Base-by-base conservation (phyloP, 1,284 basidiomycete species). In the Ceratobasidium theobromae region DNA sequence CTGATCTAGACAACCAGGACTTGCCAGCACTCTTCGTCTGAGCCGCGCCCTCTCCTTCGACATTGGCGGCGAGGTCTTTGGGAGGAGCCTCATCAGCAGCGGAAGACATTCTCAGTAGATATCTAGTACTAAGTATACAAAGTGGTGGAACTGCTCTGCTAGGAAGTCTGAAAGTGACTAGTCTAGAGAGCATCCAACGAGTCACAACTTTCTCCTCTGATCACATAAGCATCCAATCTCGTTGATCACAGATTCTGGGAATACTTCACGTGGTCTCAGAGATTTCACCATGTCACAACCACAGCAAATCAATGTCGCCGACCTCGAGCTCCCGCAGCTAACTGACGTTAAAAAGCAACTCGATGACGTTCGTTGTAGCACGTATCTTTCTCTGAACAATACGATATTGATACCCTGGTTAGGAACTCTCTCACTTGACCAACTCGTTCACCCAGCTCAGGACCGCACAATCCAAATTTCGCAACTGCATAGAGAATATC, bases 351-450 rank as follows among this genome's bases (percentile, higher is more conserved):
- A 89, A 71, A 85, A 87, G 70, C 94, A 96, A 76, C 82, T 97
- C 1, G 94, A 97, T 74, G 91, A 95, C 77, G 94, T 92, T 65
- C 65, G 79, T 71, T 0, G 16, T 4, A 4, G 11, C 27, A 21
- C 40, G 28, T 9, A 0, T 30, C 18, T 16, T 14, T 18, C 6
- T 38, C 28, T 33, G 62, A 28, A 30, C 51, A 18, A 40, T 30
- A 25, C 16, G 32, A 14, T 9, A 45, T 40, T 6, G 54, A 4
- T 43, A n/a, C 43, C 27, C 18, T 11, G 18, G 18, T 32, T 77
- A 98, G 92, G 96, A 98, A 81, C 79, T 98, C 41, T 88, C 87
- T 68, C 95, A 98, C 75, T 81, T 98, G 62, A 93, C 95, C 5
- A 89, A 85, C 71, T 98, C 95, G 25, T 98, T 95, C 75, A 86